These are phyloP conservation scores for Cairneyella variabilis DNA, from an alignment of 495 filamentous ascomycete genomes.

Conservation along the genomic window DNA sequence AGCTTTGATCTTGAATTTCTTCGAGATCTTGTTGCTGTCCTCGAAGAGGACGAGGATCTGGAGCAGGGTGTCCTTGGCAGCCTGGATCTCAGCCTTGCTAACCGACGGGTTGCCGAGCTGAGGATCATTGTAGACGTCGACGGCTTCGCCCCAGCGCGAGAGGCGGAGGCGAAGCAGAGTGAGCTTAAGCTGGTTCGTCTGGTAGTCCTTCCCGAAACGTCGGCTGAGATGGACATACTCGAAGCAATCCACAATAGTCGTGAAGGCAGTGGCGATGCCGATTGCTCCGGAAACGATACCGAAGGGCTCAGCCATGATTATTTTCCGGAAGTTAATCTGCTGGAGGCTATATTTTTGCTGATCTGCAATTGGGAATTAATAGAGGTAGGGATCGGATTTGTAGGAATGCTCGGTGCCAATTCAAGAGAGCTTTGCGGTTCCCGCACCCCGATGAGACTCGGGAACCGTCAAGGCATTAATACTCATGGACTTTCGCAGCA, in stretches of 20 bases:
- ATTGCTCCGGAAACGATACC: slow-evolving; percentile 25
- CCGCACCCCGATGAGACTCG: no score
- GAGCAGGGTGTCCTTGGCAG: slow-evolving; percentile 9
- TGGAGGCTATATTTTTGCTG: no score
- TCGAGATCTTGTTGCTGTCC: slow-evolving; percentile 11
- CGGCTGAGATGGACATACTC: slow-evolving; percentile 35
- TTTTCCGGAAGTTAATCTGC: no score
- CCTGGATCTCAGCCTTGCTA: background rate
- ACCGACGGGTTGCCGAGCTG: slow-evolving; percentile 6
- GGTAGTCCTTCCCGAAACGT: slow-evolving; percentile 13
- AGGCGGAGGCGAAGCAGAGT: slow-evolving; percentile 27
- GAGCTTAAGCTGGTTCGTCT: slow-evolving; percentile 27
- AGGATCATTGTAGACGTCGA: slow-evolving; percentile 20
- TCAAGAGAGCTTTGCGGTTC: no score
- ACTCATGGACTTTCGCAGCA: no score
- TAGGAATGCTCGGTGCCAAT: no score
- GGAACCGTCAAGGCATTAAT: no score
- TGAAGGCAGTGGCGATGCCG: slow-evolving; percentile 46
- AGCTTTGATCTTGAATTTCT: slow-evolving; percentile 12
- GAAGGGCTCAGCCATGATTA: slow-evolving; percentile 22
- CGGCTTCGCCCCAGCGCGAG: slow-evolving; percentile 30
- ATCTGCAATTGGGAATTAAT: no score
- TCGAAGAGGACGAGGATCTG: slow-evolving; percentile 20
- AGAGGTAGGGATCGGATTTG: no score
- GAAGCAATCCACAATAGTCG: slow-evolving; percentile 36